Conservation (phyloP, 495 filamentous ascomycete species). For the Aspergillus homomorphus region DNA sequence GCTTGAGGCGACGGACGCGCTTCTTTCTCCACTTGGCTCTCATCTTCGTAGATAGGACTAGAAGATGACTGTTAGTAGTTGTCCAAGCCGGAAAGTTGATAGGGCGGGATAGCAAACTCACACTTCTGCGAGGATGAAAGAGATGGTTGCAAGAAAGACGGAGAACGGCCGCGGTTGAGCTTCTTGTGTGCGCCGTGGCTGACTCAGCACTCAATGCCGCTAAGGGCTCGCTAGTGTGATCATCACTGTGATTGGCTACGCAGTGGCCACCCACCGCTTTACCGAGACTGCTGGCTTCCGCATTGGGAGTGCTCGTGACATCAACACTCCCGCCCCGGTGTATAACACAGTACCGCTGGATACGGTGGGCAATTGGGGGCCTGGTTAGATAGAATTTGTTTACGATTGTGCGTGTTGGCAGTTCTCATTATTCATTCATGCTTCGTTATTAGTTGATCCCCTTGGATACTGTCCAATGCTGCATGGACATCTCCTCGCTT, state of each 20-base stretch:
- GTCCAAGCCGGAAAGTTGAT: slow-evolving; percentile 13
- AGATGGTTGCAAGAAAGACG: slow-evolving; percentile 50
- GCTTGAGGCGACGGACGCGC: slow-evolving; percentile 94
- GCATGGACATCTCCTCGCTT: not conserved
- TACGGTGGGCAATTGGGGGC: not conserved
- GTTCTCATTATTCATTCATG: not conserved
- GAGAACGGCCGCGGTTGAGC: slow-evolving; percentile 32
- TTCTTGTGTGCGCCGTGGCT: slow-evolving; percentile 47
- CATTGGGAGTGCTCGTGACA: slow-evolving; percentile 2
- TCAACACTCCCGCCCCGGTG: slow-evolving; percentile 5
- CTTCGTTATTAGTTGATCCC: not conserved
- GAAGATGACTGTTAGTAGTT: slow-evolving; percentile 23
- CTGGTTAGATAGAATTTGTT: no score
- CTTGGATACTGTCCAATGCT: not conserved
- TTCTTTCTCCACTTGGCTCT: slow-evolving; percentile 99
- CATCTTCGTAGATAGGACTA: slow-evolving; percentile 65
- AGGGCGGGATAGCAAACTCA: slow-evolving; percentile 31
- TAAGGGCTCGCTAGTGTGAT: slow-evolving; percentile 37
- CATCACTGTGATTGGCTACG: slow-evolving; percentile 18
- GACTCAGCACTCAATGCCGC: slow-evolving; percentile 42
- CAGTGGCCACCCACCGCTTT: slow-evolving; percentile 9
- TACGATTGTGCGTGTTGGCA: not conserved
- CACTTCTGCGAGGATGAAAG: slow-evolving; percentile 53
- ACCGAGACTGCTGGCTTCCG: slow-evolving; percentile 20
- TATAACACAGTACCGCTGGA: not conserved